phyloP scores from a whole-genome alignment of 2,329 filamentous ascomycete species.

The Bipolaris gigantea region DNA sequence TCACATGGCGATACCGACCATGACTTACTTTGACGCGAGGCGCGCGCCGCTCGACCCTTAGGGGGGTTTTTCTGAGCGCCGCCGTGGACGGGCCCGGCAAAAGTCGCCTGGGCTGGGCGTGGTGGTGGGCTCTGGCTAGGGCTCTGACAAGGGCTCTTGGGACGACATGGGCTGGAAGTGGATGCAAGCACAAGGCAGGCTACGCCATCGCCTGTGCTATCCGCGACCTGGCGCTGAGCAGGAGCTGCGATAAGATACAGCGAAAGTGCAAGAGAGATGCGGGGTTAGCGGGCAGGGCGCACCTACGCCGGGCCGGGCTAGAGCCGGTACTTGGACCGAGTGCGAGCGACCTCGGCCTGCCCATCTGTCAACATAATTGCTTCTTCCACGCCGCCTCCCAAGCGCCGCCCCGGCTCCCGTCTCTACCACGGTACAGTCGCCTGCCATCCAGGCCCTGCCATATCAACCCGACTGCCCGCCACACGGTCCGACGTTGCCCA shows the following conservation, averaged over 20 bases:
- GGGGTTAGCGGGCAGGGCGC: conserved; percentile 24
- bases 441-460: neutral
- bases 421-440: conserved; percentile 7
- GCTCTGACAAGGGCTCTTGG: neutral
- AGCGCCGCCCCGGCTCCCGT: neutral
- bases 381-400: neutral
- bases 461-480: conserved; percentile 1
- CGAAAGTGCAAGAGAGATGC: conserved; percentile 14
- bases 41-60: conserved; percentile 6
- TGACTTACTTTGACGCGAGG: conserved; percentile 5
- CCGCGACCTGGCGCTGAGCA: conserved; percentile 14
- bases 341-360: conserved; percentile 22
- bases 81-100: conserved; percentile 5
- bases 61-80: neutral
- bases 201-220: conserved; percentile 1
- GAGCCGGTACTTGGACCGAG: conserved; percentile 9
- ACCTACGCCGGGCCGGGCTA: conserved; percentile 8
- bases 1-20: conserved; percentile 11
- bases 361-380: neutral
- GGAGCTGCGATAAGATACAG: conserved; percentile 17
- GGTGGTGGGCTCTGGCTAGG: neutral
- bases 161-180: neutral
- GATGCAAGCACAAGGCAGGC: neutral
- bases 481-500: neutral
- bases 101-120: conserved; percentile 6